phyloP scores from a whole-genome alignment of 257 asterid species.

The Eustoma russellianum region DNA sequence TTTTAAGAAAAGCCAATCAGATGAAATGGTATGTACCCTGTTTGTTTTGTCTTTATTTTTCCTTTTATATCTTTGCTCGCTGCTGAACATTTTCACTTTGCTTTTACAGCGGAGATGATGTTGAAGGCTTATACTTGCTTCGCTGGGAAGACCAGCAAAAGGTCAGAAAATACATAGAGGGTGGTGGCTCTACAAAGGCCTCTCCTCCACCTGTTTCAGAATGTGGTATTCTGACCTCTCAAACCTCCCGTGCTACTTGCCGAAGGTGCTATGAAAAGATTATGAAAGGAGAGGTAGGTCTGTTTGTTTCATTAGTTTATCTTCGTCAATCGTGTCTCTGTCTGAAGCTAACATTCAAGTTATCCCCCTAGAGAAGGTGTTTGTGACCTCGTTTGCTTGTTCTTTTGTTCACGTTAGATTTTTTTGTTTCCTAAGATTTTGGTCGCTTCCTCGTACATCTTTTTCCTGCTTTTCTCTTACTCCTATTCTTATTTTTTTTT shows the following conservation, averaged over 20 bases:
- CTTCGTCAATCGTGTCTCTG: no score
- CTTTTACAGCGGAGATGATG: constrained; percentile 60
- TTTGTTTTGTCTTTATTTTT: constrained; percentile 1
- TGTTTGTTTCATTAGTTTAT: background rate
- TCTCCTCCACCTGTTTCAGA: constrained; percentile 32
- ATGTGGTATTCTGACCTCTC: constrained; percentile 55
- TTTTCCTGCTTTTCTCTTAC: no score
- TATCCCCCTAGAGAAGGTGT: no score
- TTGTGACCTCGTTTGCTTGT: no score
- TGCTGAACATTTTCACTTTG: constrained; percentile 7
- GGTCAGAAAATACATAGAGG: constrained; percentile 58
- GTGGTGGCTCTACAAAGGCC: constrained; percentile 21
- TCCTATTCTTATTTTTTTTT: no score
- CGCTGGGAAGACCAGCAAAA: constrained; percentile 95
- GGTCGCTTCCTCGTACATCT: no score
- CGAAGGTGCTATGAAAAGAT: constrained; percentile 63
- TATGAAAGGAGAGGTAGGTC: constrained; percentile 66
- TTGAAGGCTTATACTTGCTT: constrained; percentile 79
- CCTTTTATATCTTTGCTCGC: background rate
- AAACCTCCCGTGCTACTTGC: constrained; percentile 78
- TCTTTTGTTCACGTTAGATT: no score
- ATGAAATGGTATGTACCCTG: constrained; percentile 53
- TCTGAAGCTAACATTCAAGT: no score
- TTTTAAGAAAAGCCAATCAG: constrained; percentile 63
- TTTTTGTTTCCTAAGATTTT: no score